Percentiles rank a stretch among this genome's conserved stretches.
phyloP scores from a whole-genome alignment of 2,329 filamentous ascomycete genomes.

The Nemania abortiva region DNA sequence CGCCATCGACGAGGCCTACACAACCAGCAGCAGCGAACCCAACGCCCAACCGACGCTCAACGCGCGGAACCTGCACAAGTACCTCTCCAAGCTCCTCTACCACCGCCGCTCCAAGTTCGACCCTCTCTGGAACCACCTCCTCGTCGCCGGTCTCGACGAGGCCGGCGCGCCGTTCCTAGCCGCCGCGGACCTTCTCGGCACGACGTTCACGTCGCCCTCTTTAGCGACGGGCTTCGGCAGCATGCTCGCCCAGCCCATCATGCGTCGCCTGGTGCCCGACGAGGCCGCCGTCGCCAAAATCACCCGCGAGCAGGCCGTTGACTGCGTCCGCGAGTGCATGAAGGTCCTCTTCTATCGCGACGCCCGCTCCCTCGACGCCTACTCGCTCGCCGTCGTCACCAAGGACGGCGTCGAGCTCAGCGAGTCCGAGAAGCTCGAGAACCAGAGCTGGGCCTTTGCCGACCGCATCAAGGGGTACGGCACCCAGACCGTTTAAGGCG shows the following conservation, averaged over 20 bases:
- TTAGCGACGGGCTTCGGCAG: slow-evolving; percentile 94
- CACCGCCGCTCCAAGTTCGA: slow-evolving; percentile 94
- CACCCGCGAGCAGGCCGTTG: slow-evolving; percentile 81
- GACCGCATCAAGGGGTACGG: slow-evolving; percentile 96
- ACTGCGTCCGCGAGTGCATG: slow-evolving; percentile 91
- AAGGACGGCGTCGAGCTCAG: slow-evolving; percentile 88
- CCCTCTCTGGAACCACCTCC: slow-evolving; percentile 95
- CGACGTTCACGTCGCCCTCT: slow-evolving; percentile 87
- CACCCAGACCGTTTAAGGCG: slow-evolving; percentile 74
- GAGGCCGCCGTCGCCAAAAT: slow-evolving; percentile 81
- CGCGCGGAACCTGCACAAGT: slow-evolving; percentile 95
- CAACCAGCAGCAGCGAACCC: slow-evolving; percentile 12
- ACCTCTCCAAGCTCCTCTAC: slow-evolving; percentile 96
- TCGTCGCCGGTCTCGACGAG: slow-evolving; percentile 89
- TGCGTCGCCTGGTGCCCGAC: slow-evolving; percentile 85
- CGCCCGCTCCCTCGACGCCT: slow-evolving; percentile 89
- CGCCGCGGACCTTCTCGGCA: slow-evolving; percentile 90
- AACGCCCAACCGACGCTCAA: slow-evolving; percentile 69
- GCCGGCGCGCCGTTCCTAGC: slow-evolving; percentile 88
- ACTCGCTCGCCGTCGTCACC: slow-evolving; percentile 90
- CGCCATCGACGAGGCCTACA: slow-evolving; percentile 90
- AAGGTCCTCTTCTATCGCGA: slow-evolving; percentile 99
- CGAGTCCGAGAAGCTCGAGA: slow-evolving; percentile 88
- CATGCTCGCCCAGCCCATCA: slow-evolving; percentile 91
- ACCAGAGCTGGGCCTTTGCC: slow-evolving; percentile 98